Base-by-base conservation (phyloP, 139 green algal genomes). In the Chlamydomonas applanata region DNA sequence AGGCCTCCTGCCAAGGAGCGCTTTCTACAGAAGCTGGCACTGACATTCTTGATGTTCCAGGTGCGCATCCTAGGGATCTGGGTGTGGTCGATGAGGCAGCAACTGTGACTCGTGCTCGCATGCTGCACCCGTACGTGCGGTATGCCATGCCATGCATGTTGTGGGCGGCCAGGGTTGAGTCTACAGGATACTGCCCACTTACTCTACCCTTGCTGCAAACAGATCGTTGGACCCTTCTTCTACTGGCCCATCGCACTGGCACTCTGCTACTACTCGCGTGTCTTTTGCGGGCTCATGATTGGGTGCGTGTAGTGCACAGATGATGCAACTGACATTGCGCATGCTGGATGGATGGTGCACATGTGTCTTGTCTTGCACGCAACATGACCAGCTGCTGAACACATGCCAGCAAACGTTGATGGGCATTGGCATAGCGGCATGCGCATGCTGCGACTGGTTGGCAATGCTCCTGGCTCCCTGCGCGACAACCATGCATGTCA, bases 151-250 rank as follows among this genome's bases (percentile, higher is more conserved):
- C n/a, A n/a, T n/a, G n/a, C n/a, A n/a, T n/a, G n/a, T n/a, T n/a
- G n/a, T n/a, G n/a, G n/a, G n/a, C n/a, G n/a, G n/a, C n/a, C n/a
- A n/a, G n/a, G n/a, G n/a, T n/a, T 49, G 40, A 7, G 11, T 49
- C 7, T 11, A 49, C 40, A 49, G 7, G 40, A 7, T 11, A 49
- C 7, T 7, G 40, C 7, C 40, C 7, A 49, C 40, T 49, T 49
- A 11, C 40, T n/a, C n/a, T n/a, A n/a, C n/a, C n/a, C n/a, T 49
- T 49, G 7, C 40, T 49, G 40, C 11, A 7, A 29, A 25, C 69
- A 74, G 69, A 34, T 74, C 20, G 63, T 74, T 24, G 69, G 69
- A 3, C 69, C 69, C 25, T 74, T 74, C 32, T 67, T 29, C 20
- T 74, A 74, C 52, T 74, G 69, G 69, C 69, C 69, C 2, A 16